Evolutionary conservation across 257 asterid genomes (phyloP).

Genomic region (Nicotiana otophora): DNA sequence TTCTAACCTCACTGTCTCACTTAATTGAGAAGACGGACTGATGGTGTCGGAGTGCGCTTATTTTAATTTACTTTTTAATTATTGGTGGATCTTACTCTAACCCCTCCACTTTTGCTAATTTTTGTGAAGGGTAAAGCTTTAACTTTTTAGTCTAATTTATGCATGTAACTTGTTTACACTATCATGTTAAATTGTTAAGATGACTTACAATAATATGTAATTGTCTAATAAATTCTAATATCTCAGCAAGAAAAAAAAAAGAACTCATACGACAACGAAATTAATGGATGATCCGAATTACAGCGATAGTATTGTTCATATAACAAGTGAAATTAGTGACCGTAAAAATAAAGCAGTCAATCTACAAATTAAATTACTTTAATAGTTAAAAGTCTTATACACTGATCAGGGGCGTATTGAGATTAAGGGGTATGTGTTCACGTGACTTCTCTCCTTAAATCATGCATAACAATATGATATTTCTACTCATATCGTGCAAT

Average conservation of each 20-base stretch:
- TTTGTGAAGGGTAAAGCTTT: neutral
- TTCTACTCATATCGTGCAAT: too few species aligned
- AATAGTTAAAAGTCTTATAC: too few species aligned
- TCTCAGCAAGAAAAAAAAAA: neutral
- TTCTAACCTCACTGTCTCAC: neutral
- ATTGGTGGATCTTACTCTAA: neutral
- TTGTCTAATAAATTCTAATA: too few species aligned
- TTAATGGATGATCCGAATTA: neutral
- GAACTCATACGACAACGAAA: neutral
- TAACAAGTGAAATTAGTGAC: neutral
- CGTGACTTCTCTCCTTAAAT: too few species aligned
- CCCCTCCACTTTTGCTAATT: neutral
- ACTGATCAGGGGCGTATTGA: too few species aligned
- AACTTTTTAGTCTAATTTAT: neutral
- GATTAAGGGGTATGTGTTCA: too few species aligned
- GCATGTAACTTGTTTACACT: too few species aligned
- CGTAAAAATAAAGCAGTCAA: neutral
- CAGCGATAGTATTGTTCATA: neutral
- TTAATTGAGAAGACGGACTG: slow-evolving; percentile 6
- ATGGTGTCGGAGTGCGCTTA: neutral
- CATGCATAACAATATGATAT: too few species aligned
- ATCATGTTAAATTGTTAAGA: too few species aligned
- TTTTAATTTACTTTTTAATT: neutral
- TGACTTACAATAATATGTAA: too few species aligned
- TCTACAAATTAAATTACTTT: neutral